Base-by-base conservation (phyloP, 2,329 filamentous ascomycete species). In the Fusarium albosuccineum region DNA sequence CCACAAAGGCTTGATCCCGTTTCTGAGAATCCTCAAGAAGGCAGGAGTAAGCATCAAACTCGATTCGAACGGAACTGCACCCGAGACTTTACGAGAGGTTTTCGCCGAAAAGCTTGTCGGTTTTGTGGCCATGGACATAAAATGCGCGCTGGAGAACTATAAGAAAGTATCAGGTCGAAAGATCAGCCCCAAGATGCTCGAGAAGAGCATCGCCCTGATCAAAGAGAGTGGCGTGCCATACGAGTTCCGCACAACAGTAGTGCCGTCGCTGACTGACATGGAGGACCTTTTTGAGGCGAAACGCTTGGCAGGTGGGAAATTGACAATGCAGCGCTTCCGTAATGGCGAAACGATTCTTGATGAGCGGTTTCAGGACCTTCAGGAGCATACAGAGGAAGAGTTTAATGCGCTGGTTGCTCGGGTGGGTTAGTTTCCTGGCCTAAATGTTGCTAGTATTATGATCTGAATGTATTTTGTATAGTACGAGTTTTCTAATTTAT, bases 51-150 rank as follows among this genome's bases (percentile, higher is more conserved):
- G 41, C 0, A 27, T 73, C 10, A 72, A 72, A 17, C 66, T 72
- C 1, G 70, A 72, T 30, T 64, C 70, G 1, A 72, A 72, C 4
- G 70, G 70, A 0, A 72, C 70, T 2, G 62, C 68, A 0, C 66
- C 70, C 0, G 34, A 53, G 0, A 10, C 63, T 0, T 30, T 72
- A 4, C 48, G 52, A 1, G 51, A 67, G 6, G 30, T 67, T 0
- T 73, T 65, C 2, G 9, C 48, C 0, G 66, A 73, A 13, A 49
- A 51, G 0, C 58, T 72, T 2, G 54, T 68, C 6, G 62, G 65
- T 9, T 72, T 72, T 7, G 60, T 70, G 1, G 70, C 70, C 0
- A 72, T 72, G 70, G 70, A 73, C 2, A 72, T 72, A 13, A 72
- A 72, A 14, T 71, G 70, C 14, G 70, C 68, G 0, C 4, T 72